Evolutionary conservation across 805 yeast genomes (phyloP).

Genomic region (Vanderwaltozyma polyspora): DNA sequence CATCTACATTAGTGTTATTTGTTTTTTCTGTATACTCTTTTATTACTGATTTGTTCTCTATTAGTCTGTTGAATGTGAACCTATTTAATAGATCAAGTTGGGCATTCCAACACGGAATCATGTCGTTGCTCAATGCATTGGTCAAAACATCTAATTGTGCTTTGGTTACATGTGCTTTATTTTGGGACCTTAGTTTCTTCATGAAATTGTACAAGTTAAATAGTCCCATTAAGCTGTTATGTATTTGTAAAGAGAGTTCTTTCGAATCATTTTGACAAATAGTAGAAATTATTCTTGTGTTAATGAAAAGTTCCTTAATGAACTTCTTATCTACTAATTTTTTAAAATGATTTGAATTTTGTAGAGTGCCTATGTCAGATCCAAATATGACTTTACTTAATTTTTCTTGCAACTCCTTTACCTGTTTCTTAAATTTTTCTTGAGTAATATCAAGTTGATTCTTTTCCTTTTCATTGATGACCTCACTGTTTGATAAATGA

Average conservation of each 20-base stretch:
- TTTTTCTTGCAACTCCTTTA: neutral
- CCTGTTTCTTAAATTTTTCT: neutral
- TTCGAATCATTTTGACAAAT: neutral
- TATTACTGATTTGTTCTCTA: constrained; percentile 6
- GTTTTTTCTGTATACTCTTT: constrained; percentile 5
- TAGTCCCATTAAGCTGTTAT: constrained; percentile 18
- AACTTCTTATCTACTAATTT: too few species aligned
- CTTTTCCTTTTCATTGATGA: neutral
- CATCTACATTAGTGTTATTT: neutral
- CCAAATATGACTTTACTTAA: neutral
- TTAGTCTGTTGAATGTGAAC: constrained; percentile 9
- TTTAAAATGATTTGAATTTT: too few species aligned
- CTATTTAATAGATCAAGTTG: constrained; percentile 17
- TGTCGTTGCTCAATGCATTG: constrained; percentile 13
- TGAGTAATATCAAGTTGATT: neutral
- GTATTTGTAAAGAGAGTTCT: constrained; percentile 6
- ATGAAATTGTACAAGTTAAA: constrained; percentile 15
- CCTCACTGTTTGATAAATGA: constrained; percentile 7
- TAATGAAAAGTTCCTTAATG: too few species aligned
- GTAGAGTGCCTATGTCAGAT: too few species aligned
- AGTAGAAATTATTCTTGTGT: neutral
- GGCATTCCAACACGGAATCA: constrained; percentile 16
- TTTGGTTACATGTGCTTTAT: constrained; percentile 10
- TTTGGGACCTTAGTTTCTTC: constrained; percentile 12
- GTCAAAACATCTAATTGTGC: constrained; percentile 12